Percentiles rank a stretch among this genome's conserved stretches.
Conservation (phyloP, 1,284 basidiomycete species). For the Farysia itapuensis region DNA sequence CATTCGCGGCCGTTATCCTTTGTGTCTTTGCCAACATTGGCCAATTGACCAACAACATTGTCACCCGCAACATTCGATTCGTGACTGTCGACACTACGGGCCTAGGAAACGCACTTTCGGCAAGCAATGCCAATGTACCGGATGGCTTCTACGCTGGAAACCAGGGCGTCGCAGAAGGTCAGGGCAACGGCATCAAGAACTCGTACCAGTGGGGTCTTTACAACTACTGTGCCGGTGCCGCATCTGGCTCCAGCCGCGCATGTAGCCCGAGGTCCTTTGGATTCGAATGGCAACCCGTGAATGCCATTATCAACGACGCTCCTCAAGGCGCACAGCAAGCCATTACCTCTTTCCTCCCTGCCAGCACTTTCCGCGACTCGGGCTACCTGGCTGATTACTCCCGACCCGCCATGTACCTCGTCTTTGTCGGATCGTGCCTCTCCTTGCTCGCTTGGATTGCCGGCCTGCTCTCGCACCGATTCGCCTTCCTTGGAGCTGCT, state of each 20-base stretch:
- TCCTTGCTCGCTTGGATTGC: slow-evolving; percentile 48
- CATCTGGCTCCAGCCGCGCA: slow-evolving; percentile 8
- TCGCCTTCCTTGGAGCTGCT: slow-evolving; percentile 48
- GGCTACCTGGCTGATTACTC: slow-evolving; percentile 42
- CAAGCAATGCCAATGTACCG: neutral
- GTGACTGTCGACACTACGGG: slow-evolving; percentile 28
- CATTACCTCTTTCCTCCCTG: slow-evolving; percentile 19
- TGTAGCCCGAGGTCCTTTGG: slow-evolving; percentile 35
- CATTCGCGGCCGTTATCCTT: slow-evolving; percentile 52
- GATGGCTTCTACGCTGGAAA: slow-evolving; percentile 28
- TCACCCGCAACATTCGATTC: slow-evolving; percentile 52
- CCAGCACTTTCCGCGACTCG: slow-evolving; percentile 29
- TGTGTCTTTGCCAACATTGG: slow-evolving; percentile 54
- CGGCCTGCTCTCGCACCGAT: slow-evolving; percentile 44
- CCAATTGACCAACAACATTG: slow-evolving; percentile 55
- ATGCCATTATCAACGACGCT: slow-evolving; percentile 26
- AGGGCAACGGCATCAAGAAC: slow-evolving; percentile 35
- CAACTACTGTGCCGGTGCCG: slow-evolving; percentile 44
- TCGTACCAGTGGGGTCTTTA: slow-evolving; percentile 50
- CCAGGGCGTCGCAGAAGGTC: slow-evolving; percentile 12
- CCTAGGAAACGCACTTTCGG: slow-evolving; percentile 24
- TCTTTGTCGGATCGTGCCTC: slow-evolving; percentile 54
- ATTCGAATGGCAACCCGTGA: slow-evolving; percentile 38
- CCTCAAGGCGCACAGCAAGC: slow-evolving; percentile 6
- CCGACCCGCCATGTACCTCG: slow-evolving; percentile 48